Evolutionary conservation across 345 rosid genomes (phyloP).

Genomic region (Pugionium cornutum): DNA sequence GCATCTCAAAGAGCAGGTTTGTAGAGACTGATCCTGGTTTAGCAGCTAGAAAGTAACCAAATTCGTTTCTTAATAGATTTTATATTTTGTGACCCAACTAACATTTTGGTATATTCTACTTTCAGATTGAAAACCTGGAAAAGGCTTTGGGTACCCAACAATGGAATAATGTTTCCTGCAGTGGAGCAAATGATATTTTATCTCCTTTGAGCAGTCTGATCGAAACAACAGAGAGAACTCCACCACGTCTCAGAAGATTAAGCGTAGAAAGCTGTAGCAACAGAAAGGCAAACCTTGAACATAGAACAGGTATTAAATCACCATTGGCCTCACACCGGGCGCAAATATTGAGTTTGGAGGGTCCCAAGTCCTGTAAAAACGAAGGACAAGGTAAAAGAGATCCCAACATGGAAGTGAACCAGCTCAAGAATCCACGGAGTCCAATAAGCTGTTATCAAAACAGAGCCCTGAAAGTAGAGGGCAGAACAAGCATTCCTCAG

Average conservation of each 20-base stretch:
- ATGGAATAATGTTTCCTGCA: conserved; percentile 38
- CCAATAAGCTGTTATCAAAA: conserved; percentile 55
- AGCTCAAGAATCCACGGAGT: conserved; percentile 50
- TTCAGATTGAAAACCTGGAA: conserved; percentile 82
- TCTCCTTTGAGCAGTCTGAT: conserved; percentile 43
- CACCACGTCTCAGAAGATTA: conserved; percentile 69
- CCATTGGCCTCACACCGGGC: conserved; percentile 51
- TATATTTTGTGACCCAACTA: conserved; percentile 9
- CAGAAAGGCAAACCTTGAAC: conserved; percentile 50
- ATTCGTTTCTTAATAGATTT: no score
- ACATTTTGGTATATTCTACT: conserved; percentile 19
- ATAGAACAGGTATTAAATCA: conserved; percentile 52
- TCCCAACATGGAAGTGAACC: conserved; percentile 36
- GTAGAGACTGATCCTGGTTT: conserved; percentile 2
- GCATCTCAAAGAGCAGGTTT: conserved; percentile 83
- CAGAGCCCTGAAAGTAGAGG: conserved; percentile 44
- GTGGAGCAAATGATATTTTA: conserved; percentile 45
- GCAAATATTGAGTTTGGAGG: conserved; percentile 68
- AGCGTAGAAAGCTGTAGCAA: conserved; percentile 47
- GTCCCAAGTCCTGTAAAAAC: conserved; percentile 46
- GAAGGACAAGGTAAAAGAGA: conserved; percentile 40
- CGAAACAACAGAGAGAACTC: conserved; percentile 58
- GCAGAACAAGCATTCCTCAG: conserved; percentile 51
- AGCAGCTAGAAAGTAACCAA: background rate
- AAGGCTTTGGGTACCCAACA: conserved; percentile 71